phyloP scores from a whole-genome alignment of 352 stramenopile genomes.

The Globisporangium sylvaticum region DNA sequence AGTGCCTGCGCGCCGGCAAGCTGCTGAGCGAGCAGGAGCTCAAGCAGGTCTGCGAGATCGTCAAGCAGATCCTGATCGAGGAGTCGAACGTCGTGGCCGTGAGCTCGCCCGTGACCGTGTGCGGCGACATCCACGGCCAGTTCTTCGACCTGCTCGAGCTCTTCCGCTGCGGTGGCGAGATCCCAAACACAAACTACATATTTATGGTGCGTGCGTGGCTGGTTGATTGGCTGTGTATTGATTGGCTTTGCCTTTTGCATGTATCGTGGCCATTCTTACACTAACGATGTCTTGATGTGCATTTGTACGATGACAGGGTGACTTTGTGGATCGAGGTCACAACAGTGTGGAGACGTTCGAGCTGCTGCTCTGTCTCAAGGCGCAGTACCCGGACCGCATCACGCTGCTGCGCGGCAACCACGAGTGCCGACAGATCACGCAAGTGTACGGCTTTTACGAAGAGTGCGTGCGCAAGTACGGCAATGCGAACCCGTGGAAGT shows the following conservation, averaged over 20 bases:
- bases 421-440: constrained; percentile 94
- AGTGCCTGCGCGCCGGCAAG: constrained; percentile 70
- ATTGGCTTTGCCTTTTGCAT: background rate
- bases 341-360: constrained; percentile 90
- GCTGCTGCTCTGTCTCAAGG: constrained; percentile 85
- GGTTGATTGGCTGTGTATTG: background rate
- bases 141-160: constrained; percentile 89
- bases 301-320: constrained; percentile 44
- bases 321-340: constrained; percentile 89
- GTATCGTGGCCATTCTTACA: background rate
- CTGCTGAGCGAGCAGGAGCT: constrained; percentile 85
- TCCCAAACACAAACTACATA: constrained; percentile 88
- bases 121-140: constrained; percentile 88
- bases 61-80: constrained; percentile 90
- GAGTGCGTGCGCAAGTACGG: constrained; percentile 97
- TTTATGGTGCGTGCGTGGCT: constrained; percentile 67
- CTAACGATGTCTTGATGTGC: background rate
- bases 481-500: constrained; percentile 94
- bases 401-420: constrained; percentile 87
- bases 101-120: constrained; percentile 87
- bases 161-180: constrained; percentile 81
- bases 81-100: constrained; percentile 90
- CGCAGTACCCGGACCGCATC: constrained; percentile 84
- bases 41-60: constrained; percentile 87
- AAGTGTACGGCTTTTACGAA: constrained; percentile 98